Evolutionary conservation across 75 land plant species (phyloP).

Genomic region (Sequoiadendron giganteum): DNA sequence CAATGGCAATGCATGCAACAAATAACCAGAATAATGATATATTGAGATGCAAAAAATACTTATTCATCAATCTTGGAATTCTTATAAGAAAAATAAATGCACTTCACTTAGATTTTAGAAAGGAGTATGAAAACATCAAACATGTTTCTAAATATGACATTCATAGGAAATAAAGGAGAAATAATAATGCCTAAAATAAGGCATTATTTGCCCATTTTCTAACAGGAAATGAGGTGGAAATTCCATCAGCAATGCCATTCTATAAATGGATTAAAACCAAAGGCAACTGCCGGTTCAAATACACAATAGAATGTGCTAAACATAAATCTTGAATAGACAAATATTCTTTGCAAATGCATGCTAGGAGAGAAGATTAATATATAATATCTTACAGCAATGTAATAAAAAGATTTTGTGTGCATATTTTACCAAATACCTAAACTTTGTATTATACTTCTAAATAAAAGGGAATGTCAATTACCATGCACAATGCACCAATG

Average conservation of each 20-base stretch:
- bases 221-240: not conserved
- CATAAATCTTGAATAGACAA: not conserved
- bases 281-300: not conserved
- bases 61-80: not conserved
- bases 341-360: not conserved
- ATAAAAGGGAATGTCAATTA: conserved; percentile 13
- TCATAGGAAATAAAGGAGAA: not conserved
- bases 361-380: not conserved
- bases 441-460: not conserved
- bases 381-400: not conserved
- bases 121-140: no score
- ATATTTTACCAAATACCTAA: not conserved
- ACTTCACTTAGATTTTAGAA: not conserved
- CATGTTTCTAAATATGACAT: not conserved
- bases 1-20: not conserved
- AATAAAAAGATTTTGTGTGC: not conserved
- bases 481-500: conserved; percentile 68
- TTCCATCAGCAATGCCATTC: not conserved
- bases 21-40: not conserved
- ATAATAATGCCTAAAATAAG: not conserved
- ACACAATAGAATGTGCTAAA: not conserved
- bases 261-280: not conserved
- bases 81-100: not conserved
- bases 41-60: not conserved
- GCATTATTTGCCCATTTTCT: not conserved